Base-by-base conservation (phyloP, 1,284 basidiomycete genomes). In the Quambalaria eucalypti region DNA sequence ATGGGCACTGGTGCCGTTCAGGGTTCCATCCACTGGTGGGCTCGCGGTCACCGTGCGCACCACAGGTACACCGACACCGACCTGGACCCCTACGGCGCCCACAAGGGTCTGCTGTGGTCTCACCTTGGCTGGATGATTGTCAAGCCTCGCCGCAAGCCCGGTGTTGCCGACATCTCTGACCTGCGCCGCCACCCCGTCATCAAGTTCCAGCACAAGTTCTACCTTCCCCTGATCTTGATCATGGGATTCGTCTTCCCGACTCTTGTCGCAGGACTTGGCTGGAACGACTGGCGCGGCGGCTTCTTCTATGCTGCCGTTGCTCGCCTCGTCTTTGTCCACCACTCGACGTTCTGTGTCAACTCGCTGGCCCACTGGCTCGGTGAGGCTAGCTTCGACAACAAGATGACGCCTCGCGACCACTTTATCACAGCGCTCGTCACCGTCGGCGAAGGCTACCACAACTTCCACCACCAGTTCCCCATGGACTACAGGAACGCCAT, bases 51-150 rank as follows among this genome's bases (percentile, higher is more conserved):
- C 60, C 71, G 72, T 38, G 71, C 72, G n/a, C 72, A 74, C 61
- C 72, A 74, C 64, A 62, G 72, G 16, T 74, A 74, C 64, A 74
- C 72, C 52, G 72, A 74, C 65, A 74, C 72, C 49, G 71, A 74
- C 49, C 65, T 74, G 19, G 72, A 74, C 63, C 72, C 72, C 2
- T 74, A 74, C 55, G 69, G 72, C 42, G 72, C 72, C 5, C 72
- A 74, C 59, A 67, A 65, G 21, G 72, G 72, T 56, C 69, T 74
- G 19, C 57, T 71, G 50, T 73, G 69, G 69, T 69, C 69, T n/a
- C 72, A 74, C 58, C 50, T 74, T 7, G 72, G 72, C 46, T 74
- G 72, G 72, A 74, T 74, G 72, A 60, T 74, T 21, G 55, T 74
- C 62, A 74, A 66, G 65, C 72, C 72, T 10, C 66, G 72, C 29